Conservation (phyloP, 306 rosid genomes). For the Sphenostylis stenocarpa region DNA sequence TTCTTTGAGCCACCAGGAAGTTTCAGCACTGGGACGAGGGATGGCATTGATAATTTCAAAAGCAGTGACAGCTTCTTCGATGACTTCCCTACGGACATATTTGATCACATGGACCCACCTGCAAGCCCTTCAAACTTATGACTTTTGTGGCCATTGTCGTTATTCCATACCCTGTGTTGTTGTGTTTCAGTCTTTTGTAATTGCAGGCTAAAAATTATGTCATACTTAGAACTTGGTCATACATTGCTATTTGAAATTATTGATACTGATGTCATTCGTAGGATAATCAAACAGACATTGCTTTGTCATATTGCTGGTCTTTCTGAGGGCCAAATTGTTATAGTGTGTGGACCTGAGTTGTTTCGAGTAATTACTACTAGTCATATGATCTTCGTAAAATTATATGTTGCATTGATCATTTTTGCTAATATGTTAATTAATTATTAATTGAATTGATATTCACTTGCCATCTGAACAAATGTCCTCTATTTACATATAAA, state of each 20-base stretch:
- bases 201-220: neutral
- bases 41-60: slow-evolving; percentile 19
- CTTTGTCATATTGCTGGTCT: slow-evolving; percentile 1
- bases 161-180: neutral
- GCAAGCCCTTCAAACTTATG: slow-evolving; percentile 42
- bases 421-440: neutral
- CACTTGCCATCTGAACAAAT: neutral
- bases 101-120: slow-evolving; percentile 56
- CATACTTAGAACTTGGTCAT: neutral
- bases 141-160: slow-evolving; percentile 19
- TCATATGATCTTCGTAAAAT: neutral
- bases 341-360: neutral
- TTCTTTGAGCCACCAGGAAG: slow-evolving; percentile 48
- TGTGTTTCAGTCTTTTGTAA: slow-evolving; percentile 6
- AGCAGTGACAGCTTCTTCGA: slow-evolving; percentile 56
- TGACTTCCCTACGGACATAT: slow-evolving; percentile 76
- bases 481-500: neutral
- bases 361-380: neutral
- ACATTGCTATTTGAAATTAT: neutral
- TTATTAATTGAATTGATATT: neutral
- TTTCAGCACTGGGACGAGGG: slow-evolving; percentile 40
- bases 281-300: slow-evolving; percentile 20
- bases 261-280: slow-evolving; percentile 17
- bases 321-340: neutral
- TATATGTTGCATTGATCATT: neutral